Evolutionary conservation across 805 yeast genomes (phyloP), one percentile per base, ranked within the genome.

Genomic region (Nakazawaea ernobii): DNA sequence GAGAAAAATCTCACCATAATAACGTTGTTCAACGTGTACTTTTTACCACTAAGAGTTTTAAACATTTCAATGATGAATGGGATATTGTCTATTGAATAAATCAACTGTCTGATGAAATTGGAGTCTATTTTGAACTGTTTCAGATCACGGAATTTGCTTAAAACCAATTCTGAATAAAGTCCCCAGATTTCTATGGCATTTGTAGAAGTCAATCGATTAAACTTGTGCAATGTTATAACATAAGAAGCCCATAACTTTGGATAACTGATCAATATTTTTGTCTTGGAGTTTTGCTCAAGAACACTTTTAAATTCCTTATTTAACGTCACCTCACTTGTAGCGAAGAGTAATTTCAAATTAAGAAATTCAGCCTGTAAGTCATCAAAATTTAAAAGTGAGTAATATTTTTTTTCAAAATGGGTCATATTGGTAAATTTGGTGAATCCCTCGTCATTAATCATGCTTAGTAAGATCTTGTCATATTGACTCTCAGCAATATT

Each of bases 231-330:
- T 11, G 42, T 8, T 4, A 28, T 11, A 17, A 43, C 38, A 15
- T 20, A 43, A 9, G 44, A 37, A 8, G 32, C 15, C 50, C 50
- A 48, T 3, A 48, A 8, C 9, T 39, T 27, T 8, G 50, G 50
- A 13, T 26, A 33, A 8, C 39, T 32, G 14, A 29, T 24, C 29
- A 48, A 35, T 13, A 46, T 29, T 8, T 11, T 27, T 14, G n/a
- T 37, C 5, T 29, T 13, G n/a, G 13, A 13, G 11, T 33, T 32
- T 14, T n/a, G 13, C 13, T 15, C 13, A 8, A 15, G 8, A 4
- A 46, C n/a, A 6, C n/a, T 11, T 4, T 35, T 33, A 26, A 46
- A 46, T 17, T 14, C 35, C 10, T 32, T 11, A 11, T n/a, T 15
- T 15, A 46, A 32, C 17, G 15, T 27, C 13, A 9, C 9, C 17